These are phyloP conservation scores for Bryoerythrophyllum caledonicum DNA, from an alignment of 225 moss, liverwort and hornwort genomes.

Conservation along the genomic window DNA sequence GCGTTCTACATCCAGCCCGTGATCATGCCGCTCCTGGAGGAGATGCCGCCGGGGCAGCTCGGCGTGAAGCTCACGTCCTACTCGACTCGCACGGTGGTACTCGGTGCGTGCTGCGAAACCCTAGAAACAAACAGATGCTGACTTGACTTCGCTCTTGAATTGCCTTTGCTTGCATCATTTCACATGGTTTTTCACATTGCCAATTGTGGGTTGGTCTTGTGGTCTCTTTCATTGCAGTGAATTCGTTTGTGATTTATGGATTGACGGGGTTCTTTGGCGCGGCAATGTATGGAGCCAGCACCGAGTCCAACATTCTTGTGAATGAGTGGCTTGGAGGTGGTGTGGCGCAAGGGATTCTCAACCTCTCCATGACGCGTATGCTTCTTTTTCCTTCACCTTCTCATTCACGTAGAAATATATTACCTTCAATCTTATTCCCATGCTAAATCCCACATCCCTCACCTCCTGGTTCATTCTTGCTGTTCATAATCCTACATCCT, in stretches of 20 bases:
- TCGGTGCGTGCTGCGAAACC: conserved; percentile 39
- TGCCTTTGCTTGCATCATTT: too few relatives aligned
- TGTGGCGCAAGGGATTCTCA: conserved; percentile 79
- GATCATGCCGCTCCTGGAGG: conserved; percentile 79
- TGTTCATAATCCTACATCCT: too few relatives aligned
- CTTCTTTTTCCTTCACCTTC: not conserved
- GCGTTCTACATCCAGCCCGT: conserved; percentile 89
- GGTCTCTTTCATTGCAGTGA: conserved; percentile 41
- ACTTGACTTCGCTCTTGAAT: not conserved
- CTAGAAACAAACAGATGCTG: not conserved
- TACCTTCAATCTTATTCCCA: not conserved
- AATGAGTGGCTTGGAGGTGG: conserved; percentile 87
- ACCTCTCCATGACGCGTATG: conserved; percentile 62
- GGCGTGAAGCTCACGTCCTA: conserved; percentile 84
- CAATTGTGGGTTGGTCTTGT: not conserved
- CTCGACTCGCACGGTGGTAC: conserved; percentile 63
- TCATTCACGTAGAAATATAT: too few relatives aligned
- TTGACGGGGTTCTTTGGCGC: conserved; percentile 82
- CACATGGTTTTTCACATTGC: not conserved
- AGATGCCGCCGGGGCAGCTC: conserved; percentile 61
- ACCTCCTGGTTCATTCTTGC: not conserved
- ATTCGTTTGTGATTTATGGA: conserved; percentile 73
- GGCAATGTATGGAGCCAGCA: conserved; percentile 55
- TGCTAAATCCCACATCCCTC: not conserved
- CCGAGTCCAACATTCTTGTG: conserved; percentile 53